Evolutionary conservation across 768 basidiomycete genomes (phyloP), one percentile per base, ranked within the genome.

Genomic region (Leccinum olivaceopallidum): DNA sequence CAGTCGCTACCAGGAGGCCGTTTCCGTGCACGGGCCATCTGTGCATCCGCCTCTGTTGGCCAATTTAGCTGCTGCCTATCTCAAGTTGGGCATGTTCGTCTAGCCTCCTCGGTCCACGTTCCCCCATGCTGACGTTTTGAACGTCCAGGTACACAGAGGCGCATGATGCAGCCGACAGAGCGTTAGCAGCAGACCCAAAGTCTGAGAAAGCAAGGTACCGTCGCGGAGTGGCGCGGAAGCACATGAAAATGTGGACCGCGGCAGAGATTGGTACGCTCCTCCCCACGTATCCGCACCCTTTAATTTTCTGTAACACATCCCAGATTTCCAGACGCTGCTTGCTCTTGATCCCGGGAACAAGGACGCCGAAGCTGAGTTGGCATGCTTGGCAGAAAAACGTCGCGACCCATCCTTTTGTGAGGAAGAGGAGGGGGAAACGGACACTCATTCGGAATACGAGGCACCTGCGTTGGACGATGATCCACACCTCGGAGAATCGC

Each of bases 11-110:
- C 74, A 75, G 30, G 68, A 63, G 2, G 82, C 82, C 0, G 73
- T 77, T 2, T 39, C 67, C 2, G 66, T 74, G 20, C 76, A 81
- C 48, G 77, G 80, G 1, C 67, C 71, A 0, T 58, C 61, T 12
- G 20, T 49, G 6, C 73, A 78, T 26, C 72, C 20, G 9, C 78
- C 0, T 5, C 76, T 78, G 56, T 69, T 82, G 51, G 55, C 75
- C 10, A 83, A 83, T 60, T 65, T 83, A 26, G 75, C 80, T 0
- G 73, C 75, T 20, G 72, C 78, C 1, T 78, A 78, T 63, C 68
- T 83, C 13, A 79, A 81, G 61, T 67, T 81, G 4, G 70, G 75
- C 50, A 76, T 76, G 78, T 76, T 10, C 39, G 72, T 63, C 10
- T 0, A 34, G 14, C 16, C 6, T 16, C n/a, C 53, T 28, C 6